Evolutionary conservation across 371 early-diverging fungal species (phyloP), one percentile per base, ranked within the genome.

Genomic region (Zopfochytrium polystomum): DNA sequence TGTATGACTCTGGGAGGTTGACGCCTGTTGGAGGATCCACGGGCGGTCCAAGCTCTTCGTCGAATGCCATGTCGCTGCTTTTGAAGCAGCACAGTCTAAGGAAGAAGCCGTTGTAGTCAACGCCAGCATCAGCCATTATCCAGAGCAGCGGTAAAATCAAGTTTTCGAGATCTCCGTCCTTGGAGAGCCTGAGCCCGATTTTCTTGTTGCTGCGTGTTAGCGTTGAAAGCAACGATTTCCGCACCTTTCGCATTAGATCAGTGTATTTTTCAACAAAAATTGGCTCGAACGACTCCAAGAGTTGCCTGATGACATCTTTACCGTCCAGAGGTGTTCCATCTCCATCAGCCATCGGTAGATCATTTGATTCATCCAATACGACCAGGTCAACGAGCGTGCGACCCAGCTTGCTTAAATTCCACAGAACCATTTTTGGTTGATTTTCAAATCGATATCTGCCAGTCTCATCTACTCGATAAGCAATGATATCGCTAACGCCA

Each of bases 391-490:
- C 76, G 11, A 95, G 67, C 0, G 90, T 81, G 3, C 80, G 67
- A 0, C 87, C 88, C 29, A 95, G 70, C 32, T 87, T 81, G 46
- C 80, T 70, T 13, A 94, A 66, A 64, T 93, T 93, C 86, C 90
- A 93, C 29, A 87, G 72, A 18, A 85, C 88, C n/a, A 90, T 85
- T 0, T 79, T 81, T 0, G 94, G 94, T 66, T 95, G 95, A 32
- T 89, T 80, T 43, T 81, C 79, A 57, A 89, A 93, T 0, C 89
- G 72, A 68, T 95, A 95, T 25, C 86, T 82, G 53, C 83, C 70
- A 31, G 72, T 34, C 11, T 25, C 31, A 46, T 75, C 75, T 63
- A 46, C 50, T 43, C 43, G 27, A 38, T 23, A 43, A 61, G 55
- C 34, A 34, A 58, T 84, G 80, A 44, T 82, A 85, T 2, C n/a